Conservation (phyloP, 495 filamentous ascomycete genomes). For the Penicillium desertorum region DNA sequence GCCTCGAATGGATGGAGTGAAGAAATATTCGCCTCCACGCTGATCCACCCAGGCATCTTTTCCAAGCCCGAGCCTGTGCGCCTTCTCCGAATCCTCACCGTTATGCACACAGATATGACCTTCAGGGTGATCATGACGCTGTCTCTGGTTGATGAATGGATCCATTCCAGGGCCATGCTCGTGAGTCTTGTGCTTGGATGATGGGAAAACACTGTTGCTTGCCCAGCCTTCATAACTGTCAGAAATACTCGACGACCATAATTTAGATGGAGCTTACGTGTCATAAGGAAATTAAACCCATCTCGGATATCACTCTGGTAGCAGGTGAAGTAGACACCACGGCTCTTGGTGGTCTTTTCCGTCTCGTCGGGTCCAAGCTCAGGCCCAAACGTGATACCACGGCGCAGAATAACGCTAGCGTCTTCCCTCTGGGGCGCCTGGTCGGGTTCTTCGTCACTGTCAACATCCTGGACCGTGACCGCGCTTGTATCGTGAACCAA, state of each 20-base stretch:
- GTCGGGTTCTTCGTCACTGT: too few relatives aligned
- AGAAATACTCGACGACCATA: neutral
- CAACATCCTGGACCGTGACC: too few relatives aligned
- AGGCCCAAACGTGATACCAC: too few relatives aligned
- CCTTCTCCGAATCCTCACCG: conserved; percentile 7
- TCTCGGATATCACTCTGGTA: conserved; percentile 28
- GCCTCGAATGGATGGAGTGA: conserved; percentile 20
- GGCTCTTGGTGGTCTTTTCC: neutral
- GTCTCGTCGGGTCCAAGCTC: conserved; percentile 13
- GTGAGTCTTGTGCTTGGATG: conserved; percentile 5
- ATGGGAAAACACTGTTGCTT: conserved; percentile 23
- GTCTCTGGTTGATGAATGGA: conserved; percentile 23
- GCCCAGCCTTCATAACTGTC: conserved; percentile 21
- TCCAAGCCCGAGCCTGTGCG: too few relatives aligned
- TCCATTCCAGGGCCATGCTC: conserved; percentile 23
- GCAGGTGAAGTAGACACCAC: conserved; percentile 25
- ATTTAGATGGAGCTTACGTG: conserved; percentile 13
- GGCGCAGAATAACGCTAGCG: too few relatives aligned
- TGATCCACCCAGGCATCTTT: conserved; percentile 17
- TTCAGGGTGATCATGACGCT: neutral
- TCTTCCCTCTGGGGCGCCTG: too few relatives aligned
- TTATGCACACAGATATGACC: too few relatives aligned
- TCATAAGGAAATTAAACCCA: conserved; percentile 28
- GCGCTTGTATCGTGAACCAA: too few relatives aligned
- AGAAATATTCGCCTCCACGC: conserved; percentile 27